These are phyloP conservation scores for Fraxinus greggii DNA, from an alignment of 305 asterid genomes.

Conservation along the genomic window DNA sequence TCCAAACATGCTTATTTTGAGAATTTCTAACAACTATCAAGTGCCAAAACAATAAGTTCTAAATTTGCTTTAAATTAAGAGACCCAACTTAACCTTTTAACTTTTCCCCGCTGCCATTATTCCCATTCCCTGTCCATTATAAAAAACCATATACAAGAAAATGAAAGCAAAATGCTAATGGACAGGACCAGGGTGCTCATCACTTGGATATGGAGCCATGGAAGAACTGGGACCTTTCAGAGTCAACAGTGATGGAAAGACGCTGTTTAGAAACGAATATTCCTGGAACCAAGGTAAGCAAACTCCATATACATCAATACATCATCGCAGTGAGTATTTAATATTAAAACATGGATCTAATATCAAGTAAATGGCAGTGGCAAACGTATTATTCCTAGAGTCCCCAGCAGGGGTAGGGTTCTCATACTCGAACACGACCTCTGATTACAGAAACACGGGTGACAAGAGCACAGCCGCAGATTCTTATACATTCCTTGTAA, in stretches of 20 bases:
- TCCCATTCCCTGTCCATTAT: not conserved
- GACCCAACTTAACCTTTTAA: not conserved
- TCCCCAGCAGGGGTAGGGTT: conserved; percentile 63
- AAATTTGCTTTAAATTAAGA: not conserved
- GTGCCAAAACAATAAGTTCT: not conserved
- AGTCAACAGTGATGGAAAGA: conserved; percentile 48
- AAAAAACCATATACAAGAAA: not conserved
- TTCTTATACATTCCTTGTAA: conserved; percentile 42
- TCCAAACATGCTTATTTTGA: not conserved
- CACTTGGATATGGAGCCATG: conserved; percentile 52
- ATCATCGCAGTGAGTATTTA: not conserved
- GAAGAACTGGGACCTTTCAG: conserved; percentile 53
- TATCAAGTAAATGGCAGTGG: conserved; percentile 27
- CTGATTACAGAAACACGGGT: conserved; percentile 39
- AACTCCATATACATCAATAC: not conserved
- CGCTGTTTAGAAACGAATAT: conserved; percentile 38
- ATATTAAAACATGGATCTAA: not conserved
- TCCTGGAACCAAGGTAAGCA: conserved; percentile 49
- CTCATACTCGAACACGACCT: conserved; percentile 49
- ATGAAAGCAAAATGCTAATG: not conserved
- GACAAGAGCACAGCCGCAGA: conserved; percentile 44
- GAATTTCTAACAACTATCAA: not conserved
- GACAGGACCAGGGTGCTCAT: conserved; percentile 60
- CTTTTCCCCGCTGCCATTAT: not conserved
- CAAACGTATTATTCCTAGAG: conserved; percentile 53